Base-by-base conservation (phyloP, 2,329 filamentous ascomycete species). In the Fusarium transvaalense region DNA sequence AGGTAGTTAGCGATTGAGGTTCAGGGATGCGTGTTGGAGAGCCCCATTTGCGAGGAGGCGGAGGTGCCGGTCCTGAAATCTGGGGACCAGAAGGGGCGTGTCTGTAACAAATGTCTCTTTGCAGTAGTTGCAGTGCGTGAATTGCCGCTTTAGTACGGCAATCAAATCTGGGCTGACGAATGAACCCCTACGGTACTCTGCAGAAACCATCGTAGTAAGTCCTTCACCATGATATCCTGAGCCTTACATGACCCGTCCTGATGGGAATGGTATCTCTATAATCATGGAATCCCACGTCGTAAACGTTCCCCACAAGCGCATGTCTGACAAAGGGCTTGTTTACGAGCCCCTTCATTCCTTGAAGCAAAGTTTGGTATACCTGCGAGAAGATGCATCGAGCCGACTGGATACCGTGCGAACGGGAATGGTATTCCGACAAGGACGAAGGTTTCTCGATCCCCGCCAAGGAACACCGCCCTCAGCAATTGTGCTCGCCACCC, bases 61-160 rank as follows among this genome's bases (percentile, higher is more conserved):
- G 66, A 55, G 70, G 64, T 38, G 61, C 55, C 56, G 55, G 61
- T 70, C 72, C 72, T 74, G 72, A 74, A 74, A 74, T 74, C 72
- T 74, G 72, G 71, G 66, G 72, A 55, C 56, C 31, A 43, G 6
- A 35, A 58, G 59, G 57, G 66, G 72, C 47, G 72, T 69, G 63
- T 47, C n/a, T 64, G 66, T 68, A 59, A 47, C 41, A 39, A 25
- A 27, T 13, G 13, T 38, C 34, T 32, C 31, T 42, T 21, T n/a
- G 27, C 27, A 35, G 35, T 32, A 50, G 39, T 21, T n/a, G 27
- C 27, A 35, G 35, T 32, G 46, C 51, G 55, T 39, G 42, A 61
- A 61, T 46, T 52, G 34, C 60, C 29, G 46, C 48, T 68, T 50
- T 41, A 38, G 47, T 41, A 52, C 34, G 51, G 61, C 39, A 35